Percentiles rank a stretch among this genome's conserved stretches.
phyloP scores from a whole-genome alignment of 1,139 yeast species.

The Trichomonascaceae sp. region DNA sequence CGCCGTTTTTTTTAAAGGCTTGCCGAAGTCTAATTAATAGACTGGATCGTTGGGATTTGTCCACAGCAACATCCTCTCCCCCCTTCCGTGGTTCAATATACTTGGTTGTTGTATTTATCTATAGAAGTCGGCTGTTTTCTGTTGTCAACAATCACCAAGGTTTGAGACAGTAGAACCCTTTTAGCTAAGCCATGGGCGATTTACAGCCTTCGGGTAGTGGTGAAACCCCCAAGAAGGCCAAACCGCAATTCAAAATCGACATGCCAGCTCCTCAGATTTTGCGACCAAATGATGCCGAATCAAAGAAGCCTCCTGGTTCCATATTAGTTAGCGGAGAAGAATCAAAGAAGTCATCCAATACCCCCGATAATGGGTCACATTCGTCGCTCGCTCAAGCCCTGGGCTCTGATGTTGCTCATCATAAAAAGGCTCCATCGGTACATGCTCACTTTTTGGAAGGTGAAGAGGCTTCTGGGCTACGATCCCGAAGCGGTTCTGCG shows the following conservation, averaged over 20 bases:
- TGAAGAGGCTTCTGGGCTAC: slow-evolving; percentile 45
- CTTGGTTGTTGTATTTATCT: neutral
- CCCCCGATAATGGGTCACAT: neutral
- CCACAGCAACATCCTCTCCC: neutral
- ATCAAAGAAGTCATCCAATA: neutral
- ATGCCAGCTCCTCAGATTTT: slow-evolving; percentile 8
- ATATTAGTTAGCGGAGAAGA: slow-evolving; percentile 15
- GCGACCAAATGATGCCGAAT: neutral
- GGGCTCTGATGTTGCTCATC: slow-evolving; percentile 23
- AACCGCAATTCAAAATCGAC: slow-evolving; percentile 8
- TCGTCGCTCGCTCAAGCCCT: neutral
- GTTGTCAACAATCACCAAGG: neutral
- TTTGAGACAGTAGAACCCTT: neutral
- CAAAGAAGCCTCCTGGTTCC: slow-evolving; percentile 11
- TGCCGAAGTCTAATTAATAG: neutral
- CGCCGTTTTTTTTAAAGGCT: neutral
- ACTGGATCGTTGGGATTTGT: neutral
- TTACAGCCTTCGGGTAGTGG: neutral
- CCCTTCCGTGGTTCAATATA: neutral
- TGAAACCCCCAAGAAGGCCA: slow-evolving; percentile 1
- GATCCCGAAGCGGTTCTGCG: slow-evolving; percentile 36
- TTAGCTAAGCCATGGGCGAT: neutral
- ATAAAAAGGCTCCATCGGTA: slow-evolving; percentile 54
- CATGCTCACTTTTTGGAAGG: slow-evolving; percentile 80
- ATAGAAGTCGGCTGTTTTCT: neutral